Base-by-base conservation (phyloP, 495 filamentous ascomycete species). In the Penicillium argentinense region DNA sequence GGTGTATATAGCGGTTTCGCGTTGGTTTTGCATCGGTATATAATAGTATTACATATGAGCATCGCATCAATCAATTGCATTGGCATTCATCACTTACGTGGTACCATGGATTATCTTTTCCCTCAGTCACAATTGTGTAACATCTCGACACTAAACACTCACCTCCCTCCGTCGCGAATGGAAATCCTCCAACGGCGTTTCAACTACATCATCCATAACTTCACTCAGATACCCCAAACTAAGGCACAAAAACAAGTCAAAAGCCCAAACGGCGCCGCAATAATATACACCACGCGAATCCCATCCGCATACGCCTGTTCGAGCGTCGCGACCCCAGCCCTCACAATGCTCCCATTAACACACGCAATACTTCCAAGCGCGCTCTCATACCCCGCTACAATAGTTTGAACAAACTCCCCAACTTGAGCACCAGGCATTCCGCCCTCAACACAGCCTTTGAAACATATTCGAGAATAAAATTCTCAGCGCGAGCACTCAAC, bases 1-100 rank as follows among this genome's bases (percentile, higher is more conserved):
- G 50, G 45, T 56, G 54, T 59, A 40, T 50, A 53, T 39, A 33
- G 43, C 45, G 24, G 23, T 19, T 37, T 33, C 25, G 13, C 13
- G n/a, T n/a, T n/a, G n/a, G n/a, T n/a, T n/a, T n/a, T n/a, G n/a
- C n/a, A n/a, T n/a, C n/a, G n/a, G n/a, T n/a, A n/a, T n/a, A n/a
- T n/a, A n/a, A n/a, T n/a, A 23, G 44, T 11, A 26, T 26, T 26
- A 26, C 25, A n/a, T n/a, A 36, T 36, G 11, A 1, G 8, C 5
- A 36, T 21, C 5, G 33, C 17, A 8, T 36, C 16, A 36, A 21
- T 21, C 16, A 9, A 36, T 36, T 19, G 33, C 33, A 36, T 36
- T 2, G 21, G 33, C 16, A 36, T 9, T 36, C 4, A 16, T 36
- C 1, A 19, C n/a, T 36, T n/a, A n/a, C n/a, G n/a, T n/a, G n/a